A percentile compares a stretch with the other conserved stretches of the same genome.
phyloP scores from a whole-genome alignment of 2,329 filamentous ascomycete species.

The Zelopaecilomyces penicillatus region DNA sequence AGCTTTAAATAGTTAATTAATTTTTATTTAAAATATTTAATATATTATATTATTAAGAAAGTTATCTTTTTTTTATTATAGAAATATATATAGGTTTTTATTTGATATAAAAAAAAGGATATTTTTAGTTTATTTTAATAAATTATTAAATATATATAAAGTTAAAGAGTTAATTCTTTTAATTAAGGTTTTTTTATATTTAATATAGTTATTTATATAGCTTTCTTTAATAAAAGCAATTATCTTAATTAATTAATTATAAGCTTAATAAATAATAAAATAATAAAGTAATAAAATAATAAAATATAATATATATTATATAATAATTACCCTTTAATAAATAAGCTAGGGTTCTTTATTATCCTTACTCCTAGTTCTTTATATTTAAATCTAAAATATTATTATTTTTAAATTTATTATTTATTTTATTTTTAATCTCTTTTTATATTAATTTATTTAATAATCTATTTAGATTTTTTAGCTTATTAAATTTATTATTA shows the following conservation, averaged over 20 bases:
- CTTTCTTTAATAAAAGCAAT: background rate
- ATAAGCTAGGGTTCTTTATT: background rate
- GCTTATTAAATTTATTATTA: too few species aligned
- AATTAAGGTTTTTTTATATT: too few species aligned
- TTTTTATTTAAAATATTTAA: background rate
- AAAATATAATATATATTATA: slow-evolving; percentile 3
- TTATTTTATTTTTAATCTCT: slow-evolving; percentile 1
- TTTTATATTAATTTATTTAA: too few species aligned
- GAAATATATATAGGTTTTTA: background rate
- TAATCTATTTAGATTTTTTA: too few species aligned
- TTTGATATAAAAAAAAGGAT: too few species aligned
- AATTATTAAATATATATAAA: too few species aligned
- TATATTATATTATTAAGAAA: slow-evolving; percentile 1
- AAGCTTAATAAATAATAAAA: too few species aligned
- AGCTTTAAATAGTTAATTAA: too few species aligned
- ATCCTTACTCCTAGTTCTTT: background rate
- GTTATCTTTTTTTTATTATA: background rate
- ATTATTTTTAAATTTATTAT: too few species aligned
- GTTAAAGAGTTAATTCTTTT: too few species aligned
- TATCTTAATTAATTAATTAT: slow-evolving; percentile 1
- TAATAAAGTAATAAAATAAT: background rate
- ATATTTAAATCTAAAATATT: slow-evolving; percentile 1
- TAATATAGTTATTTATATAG: too few species aligned
- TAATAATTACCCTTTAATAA: slow-evolving; percentile 3
- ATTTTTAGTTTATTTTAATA: too few species aligned